phyloP scores from a whole-genome alignment of 2,329 filamentous ascomycete species.

The Apiospora aurea region DNA sequence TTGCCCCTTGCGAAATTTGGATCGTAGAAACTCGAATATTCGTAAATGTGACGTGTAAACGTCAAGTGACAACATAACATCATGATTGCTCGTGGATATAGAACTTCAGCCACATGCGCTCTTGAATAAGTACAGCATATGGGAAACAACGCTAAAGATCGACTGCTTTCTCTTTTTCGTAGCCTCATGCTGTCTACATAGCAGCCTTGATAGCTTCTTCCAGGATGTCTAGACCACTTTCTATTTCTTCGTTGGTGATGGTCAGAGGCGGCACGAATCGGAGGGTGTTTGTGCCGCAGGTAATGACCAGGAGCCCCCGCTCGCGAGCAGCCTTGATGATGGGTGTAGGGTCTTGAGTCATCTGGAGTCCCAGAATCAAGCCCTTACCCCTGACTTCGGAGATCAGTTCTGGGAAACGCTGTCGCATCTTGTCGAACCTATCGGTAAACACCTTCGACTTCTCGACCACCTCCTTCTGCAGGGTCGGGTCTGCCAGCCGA shows the following conservation, averaged over 20 bases:
- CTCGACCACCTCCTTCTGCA: slow-evolving; percentile 73
- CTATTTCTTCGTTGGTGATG: slow-evolving; percentile 82
- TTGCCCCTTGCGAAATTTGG: background rate
- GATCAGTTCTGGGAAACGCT: slow-evolving; percentile 70
- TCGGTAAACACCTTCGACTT: slow-evolving; percentile 64
- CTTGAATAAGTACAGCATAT: background rate
- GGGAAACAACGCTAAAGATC: background rate
- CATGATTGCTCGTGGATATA: background rate
- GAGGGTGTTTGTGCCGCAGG: slow-evolving; percentile 89
- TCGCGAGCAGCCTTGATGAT: slow-evolving; percentile 88
- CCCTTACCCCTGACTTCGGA: slow-evolving; percentile 83
- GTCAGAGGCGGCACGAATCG: slow-evolving; percentile 89
- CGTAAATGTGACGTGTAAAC: background rate
- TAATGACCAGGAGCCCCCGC: slow-evolving; percentile 87
- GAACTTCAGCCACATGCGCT: background rate
- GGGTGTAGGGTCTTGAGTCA: slow-evolving; percentile 73
- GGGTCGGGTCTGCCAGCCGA: slow-evolving; percentile 72
- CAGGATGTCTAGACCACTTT: slow-evolving; percentile 77
- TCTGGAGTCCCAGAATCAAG: slow-evolving; percentile 85
- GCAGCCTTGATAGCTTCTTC: slow-evolving; percentile 67
- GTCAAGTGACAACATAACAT: background rate
- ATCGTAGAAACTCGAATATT: too few relatives aligned
- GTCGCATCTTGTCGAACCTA: slow-evolving; percentile 56
- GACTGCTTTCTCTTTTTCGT: background rate
- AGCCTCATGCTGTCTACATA: slow-evolving; percentile 24